phyloP scores from a whole-genome alignment of 75 land plant species.

The Pinus taeda region DNA sequence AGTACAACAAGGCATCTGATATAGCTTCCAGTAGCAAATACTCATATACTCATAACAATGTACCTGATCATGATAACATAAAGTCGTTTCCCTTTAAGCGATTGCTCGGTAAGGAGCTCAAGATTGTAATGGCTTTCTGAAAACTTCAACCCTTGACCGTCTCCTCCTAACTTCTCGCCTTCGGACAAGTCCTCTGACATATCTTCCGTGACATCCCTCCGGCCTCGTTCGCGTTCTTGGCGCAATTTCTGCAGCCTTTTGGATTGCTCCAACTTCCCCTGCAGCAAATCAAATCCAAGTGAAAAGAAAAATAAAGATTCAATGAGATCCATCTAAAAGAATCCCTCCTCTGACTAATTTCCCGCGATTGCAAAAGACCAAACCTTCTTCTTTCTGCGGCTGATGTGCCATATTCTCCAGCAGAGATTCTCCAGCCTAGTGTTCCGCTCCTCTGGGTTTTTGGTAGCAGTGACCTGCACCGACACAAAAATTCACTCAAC shows the following conservation, averaged over 20 bases:
- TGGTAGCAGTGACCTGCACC: constrained; percentile 67
- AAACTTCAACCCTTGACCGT: constrained; percentile 9
- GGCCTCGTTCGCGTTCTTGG: too few relatives aligned
- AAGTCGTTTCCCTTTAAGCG: constrained; percentile 24
- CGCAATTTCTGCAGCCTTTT: too few relatives aligned
- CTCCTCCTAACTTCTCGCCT: constrained; percentile 45
- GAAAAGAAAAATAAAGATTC: not conserved
- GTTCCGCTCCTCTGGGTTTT: constrained; percentile 15
- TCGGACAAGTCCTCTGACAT: constrained; percentile 77
- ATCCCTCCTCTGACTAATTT: not conserved
- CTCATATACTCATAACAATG: not conserved
- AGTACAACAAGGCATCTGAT: too few relatives aligned
- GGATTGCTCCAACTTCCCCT: not conserved
- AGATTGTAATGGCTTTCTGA: constrained; percentile 39
- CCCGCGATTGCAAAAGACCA: not conserved
- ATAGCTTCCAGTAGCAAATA: too few relatives aligned
- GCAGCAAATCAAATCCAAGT: not conserved
- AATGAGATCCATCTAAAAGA: not conserved
- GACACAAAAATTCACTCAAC: not conserved
- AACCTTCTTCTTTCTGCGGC: constrained; percentile 40
- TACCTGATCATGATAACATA: constrained; percentile 90
- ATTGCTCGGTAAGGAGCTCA: constrained; percentile 25
- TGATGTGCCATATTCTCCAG: too few relatives aligned
- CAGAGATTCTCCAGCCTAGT: too few relatives aligned
- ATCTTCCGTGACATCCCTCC: constrained; percentile 36